These are phyloP conservation scores for Hamamelis virginiana DNA, from an alignment of 164 flowering plant genomes.

Conservation along the genomic window DNA sequence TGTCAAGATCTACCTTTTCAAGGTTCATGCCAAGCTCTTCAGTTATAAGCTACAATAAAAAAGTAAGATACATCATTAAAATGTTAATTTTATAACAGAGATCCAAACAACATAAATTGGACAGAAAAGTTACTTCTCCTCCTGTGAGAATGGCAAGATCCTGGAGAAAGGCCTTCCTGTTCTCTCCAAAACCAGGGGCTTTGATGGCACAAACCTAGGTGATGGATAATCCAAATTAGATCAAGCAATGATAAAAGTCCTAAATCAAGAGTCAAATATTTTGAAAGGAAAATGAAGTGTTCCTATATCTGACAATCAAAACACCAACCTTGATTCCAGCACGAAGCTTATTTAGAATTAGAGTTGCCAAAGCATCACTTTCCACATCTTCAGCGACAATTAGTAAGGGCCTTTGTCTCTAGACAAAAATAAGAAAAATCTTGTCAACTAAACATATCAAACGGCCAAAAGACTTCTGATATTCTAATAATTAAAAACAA, in stretches of 20 bases:
- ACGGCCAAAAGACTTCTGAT: background rate
- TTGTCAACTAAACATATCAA: background rate
- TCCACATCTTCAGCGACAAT: conserved; percentile 95
- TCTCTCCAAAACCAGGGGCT: conserved; percentile 98
- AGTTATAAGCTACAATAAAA: conserved; percentile 53
- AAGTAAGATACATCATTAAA: background rate
- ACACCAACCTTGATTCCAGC: conserved; percentile 83
- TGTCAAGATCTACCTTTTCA: conserved; percentile 65
- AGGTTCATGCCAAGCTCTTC: conserved; percentile 90
- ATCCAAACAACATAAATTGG: background rate
- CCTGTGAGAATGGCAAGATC: conserved; percentile 90
- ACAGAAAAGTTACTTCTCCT: conserved; percentile 43
- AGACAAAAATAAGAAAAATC: conserved; percentile 8
- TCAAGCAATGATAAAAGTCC: background rate
- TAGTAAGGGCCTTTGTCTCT: conserved; percentile 87
- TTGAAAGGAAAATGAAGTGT: background rate
- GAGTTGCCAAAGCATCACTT: conserved; percentile 91
- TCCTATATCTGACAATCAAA: background rate
- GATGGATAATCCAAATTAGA: conserved; percentile 7
- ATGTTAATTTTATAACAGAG: background rate
- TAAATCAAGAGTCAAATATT: background rate
- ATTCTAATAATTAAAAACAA: background rate
- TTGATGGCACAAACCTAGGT: conserved; percentile 89
- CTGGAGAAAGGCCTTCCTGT: conserved; percentile 74
- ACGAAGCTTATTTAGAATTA: conserved; percentile 85